Evolutionary conservation across 257 asterid genomes (phyloP), one percentile per base, ranked within the genome.

Genomic region (Leonotis leonurus): DNA sequence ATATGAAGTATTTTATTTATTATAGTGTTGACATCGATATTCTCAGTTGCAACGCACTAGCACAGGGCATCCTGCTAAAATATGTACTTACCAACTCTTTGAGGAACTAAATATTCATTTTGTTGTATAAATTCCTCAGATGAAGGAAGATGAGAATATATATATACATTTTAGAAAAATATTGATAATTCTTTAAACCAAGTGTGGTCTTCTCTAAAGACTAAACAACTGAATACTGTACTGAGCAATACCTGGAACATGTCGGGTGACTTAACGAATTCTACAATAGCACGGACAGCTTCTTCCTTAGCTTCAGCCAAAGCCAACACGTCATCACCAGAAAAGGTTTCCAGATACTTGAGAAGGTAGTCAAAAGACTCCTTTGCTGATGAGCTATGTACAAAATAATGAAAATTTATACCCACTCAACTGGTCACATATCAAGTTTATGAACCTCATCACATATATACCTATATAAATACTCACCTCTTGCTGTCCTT

Each of bases 241-340:
- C 56, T 22, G 6, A 60, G 48, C 71, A 32, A 66, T 82, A 93
- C 99, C 97, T 89, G 89, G 70, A 83, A 85, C 95, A 80, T 80
- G 63, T 82, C 95, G 29, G 97, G 88, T 57, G 91, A 75, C 81
- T 85, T 89, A 9, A 89, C 88, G 78, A 89, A 89, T 48, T 93
- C 99, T 64, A 82, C 62, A 64, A 82, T 64, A 16, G 99, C 85
- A 1, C 72, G 78, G 36, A 80, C 89, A 44, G 96, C 97, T 78
- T 87, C 94, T 73, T 85, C 95, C 82, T 89, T 89, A 7, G 97
- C 90, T 78, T 89, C 97, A 49, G 72, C 74, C 69, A 80, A n/a
- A 26, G 69, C 73, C 43, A 72, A 43, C 11, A 75, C 81, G 63
- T 87, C 95, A 72, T 89, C 99, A 58, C 71, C 88, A 45, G 92